Percentiles rank a stretch among this genome's conserved stretches.
These are phyloP conservation scores for Cucurbita ficifolia DNA, from an alignment of 306 rosid genomes.

Conservation along the genomic window DNA sequence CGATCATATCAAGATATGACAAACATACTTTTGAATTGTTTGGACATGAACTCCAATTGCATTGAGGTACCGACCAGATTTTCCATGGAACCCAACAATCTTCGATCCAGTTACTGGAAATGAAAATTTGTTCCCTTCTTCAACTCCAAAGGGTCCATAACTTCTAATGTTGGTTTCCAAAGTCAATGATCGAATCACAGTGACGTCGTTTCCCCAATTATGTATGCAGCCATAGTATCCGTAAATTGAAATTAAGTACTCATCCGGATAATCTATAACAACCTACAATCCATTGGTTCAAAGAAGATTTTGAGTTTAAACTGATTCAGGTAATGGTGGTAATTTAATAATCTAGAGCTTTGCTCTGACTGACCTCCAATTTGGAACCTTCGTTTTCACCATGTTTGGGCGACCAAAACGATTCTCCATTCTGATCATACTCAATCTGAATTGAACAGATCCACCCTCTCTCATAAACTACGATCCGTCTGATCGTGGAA, in stretches of 20 bases:
- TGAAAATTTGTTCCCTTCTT: background rate
- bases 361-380: background rate
- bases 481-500: background rate
- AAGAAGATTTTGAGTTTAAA: background rate
- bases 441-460: constrained; percentile 1
- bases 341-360: background rate
- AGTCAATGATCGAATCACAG: background rate
- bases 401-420: background rate
- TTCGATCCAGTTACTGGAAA: background rate
- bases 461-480: background rate
- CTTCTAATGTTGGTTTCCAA: background rate
- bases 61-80: background rate
- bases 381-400: background rate
- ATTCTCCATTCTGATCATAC: background rate
- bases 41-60: background rate
- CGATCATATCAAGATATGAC: too few relatives aligned
- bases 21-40: background rate
- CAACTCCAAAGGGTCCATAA: background rate
- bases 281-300: background rate
- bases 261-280: background rate
- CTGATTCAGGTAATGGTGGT: background rate
- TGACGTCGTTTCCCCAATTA: background rate
- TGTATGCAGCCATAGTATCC: background rate
- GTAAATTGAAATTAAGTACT: background rate
- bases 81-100: background rate